phyloP scores from a whole-genome alignment of 2,329 filamentous ascomycete species.

The Hypoxylon sp. region DNA sequence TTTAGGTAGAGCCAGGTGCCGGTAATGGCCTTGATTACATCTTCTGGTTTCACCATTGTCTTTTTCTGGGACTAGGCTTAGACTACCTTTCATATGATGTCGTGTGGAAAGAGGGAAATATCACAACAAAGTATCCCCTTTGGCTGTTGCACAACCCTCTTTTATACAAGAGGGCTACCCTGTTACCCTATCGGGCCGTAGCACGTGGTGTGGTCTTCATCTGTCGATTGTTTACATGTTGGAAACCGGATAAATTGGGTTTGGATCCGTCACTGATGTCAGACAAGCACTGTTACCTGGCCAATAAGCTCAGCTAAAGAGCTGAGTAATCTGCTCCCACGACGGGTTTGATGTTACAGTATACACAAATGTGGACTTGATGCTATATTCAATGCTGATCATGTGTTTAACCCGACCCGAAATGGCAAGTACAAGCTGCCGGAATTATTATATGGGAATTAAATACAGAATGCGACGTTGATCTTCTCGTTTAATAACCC shows the following conservation, averaged over 20 bases:
- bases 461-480: background rate
- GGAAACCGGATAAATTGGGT: slow-evolving; percentile 31
- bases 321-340: slow-evolving; percentile 9
- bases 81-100: background rate
- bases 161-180: slow-evolving; percentile 15
- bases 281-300: slow-evolving; percentile 1
- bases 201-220: slow-evolving; percentile 4
- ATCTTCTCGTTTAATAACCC: background rate
- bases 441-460: background rate
- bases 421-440: background rate
- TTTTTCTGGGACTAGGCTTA: background rate
- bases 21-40: slow-evolving; percentile 37
- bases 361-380: background rate
- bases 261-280: slow-evolving; percentile 7
- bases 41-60: slow-evolving; percentile 30
- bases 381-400: slow-evolving; percentile 1
- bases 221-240: slow-evolving; percentile 1
- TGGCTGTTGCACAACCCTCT: background rate
- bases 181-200: slow-evolving; percentile 7
- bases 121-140: background rate
- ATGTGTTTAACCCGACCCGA: background rate
- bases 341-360: slow-evolving; percentile 3
- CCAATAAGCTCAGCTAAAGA: slow-evolving; percentile 14
- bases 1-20: slow-evolving; percentile 41
- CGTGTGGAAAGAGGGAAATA: background rate